Base-by-base conservation (phyloP, 495 filamentous ascomycete species). In the Neurospora discreta region DNA sequence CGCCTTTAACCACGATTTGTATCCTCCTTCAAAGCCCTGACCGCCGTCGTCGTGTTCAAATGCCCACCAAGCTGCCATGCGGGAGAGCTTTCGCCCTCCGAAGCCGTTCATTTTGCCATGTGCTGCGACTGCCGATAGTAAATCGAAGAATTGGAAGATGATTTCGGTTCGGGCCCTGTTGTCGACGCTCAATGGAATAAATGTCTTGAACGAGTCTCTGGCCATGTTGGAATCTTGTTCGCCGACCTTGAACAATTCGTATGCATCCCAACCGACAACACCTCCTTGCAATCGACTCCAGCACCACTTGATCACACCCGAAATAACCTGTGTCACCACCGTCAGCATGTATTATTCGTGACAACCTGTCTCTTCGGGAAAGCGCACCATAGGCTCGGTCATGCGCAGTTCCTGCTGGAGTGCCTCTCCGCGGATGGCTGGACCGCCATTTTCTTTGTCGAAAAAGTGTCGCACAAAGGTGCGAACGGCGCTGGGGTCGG, bases 41-140 rank as follows among this genome's bases (percentile, higher is more conserved):
- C 90, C 91, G 11, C 86, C 85, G 76, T 98, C 94, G 15, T 80
- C 86, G 74, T 95, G 92, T 77, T 97, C 96, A 81, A 99, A 99
- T 0, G 95, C 95, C 95, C 95, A 99, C 95, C 95, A 99, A 71
- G 95, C 93, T 39, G 96, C 95, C 83, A 97, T 91, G 72, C 95
- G 87, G 6, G 95, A 98, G 42, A 99, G 85, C 80, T 99, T 98
- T 68, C 96, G 87, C 6, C 96, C 95, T 69, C 93, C 93, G 72
- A 98, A 87, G 10, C 95, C 95, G 82, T 99, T 99, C 15, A 87
- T 90, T 82, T 98, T 98, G 43, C 92, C 93, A 77, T 97, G 92
- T 36, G 88, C 88, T 16, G 87, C 87, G 74, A 89, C 83, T 0
- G 96, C 93, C 36, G 95, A 89, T 39, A 99, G 85, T 8, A 99